phyloP scores from a whole-genome alignment of 2,329 filamentous ascomycete species.

The Fusarium domesticum region DNA sequence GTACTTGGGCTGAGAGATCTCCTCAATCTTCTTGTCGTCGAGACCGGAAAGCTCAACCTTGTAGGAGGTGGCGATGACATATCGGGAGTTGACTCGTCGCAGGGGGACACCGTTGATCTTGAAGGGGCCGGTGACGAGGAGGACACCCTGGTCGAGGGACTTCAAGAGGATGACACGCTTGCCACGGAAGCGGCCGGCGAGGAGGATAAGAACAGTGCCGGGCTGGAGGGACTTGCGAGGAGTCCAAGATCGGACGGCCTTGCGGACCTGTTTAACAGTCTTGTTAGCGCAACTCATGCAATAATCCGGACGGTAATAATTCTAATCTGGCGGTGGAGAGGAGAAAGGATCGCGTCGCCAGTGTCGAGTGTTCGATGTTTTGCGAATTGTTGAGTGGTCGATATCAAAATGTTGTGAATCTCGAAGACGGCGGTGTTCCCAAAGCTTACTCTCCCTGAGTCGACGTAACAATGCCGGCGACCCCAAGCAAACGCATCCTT shows the following conservation, averaged over 20 bases:
- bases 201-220: conserved; percentile 96
- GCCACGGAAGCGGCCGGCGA: conserved; percentile 98
- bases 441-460: conserved; percentile 8
- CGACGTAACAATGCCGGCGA: conserved; percentile 10
- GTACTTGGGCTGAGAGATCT: conserved; percentile 77
- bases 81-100: conserved; percentile 88
- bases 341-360: conserved; percentile 7
- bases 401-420: conserved; percentile 12
- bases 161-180: conserved; percentile 99
- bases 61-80: conserved; percentile 87
- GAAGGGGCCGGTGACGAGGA: conserved; percentile 99
- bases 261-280: conserved; percentile 71
- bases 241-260: conserved; percentile 83
- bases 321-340: conserved; percentile 4
- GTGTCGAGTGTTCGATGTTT: conserved; percentile 18
- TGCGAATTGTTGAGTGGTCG: conserved; percentile 12
- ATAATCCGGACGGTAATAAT: not conserved
- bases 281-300: conserved; percentile 30
- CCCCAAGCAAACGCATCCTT: conserved; percentile 9
- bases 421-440: conserved; percentile 11
- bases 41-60: conserved; percentile 82
- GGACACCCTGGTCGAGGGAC: conserved; percentile 93
- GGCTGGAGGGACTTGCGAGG: conserved; percentile 87
- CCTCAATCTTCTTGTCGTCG: conserved; percentile 85
- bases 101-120: conserved; percentile 99